These are phyloP conservation scores for Blumeria hordei DNA, from an alignment of 2,329 filamentous ascomycete genomes.

Conservation along the genomic window DNA sequence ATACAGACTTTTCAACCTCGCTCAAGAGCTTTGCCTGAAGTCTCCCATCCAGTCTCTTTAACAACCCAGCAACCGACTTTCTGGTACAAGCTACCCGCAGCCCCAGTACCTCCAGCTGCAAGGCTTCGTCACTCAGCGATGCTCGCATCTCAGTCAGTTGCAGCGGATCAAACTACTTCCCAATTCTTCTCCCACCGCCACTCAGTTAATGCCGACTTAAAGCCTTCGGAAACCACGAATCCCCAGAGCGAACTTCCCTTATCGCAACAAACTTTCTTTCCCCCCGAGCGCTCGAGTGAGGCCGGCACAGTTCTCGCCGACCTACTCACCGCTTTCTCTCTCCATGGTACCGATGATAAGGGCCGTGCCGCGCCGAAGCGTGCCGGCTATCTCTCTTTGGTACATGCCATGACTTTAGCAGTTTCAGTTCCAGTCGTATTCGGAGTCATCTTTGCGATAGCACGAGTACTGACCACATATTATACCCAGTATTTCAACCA, in stretches of 20 bases:
- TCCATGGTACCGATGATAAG: not conserved
- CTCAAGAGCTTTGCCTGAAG: conserved; percentile 17
- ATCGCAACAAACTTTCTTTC: conserved; percentile 19
- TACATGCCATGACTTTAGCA: too few species aligned
- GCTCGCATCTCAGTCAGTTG: conserved; percentile 25
- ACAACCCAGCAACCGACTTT: conserved; percentile 23
- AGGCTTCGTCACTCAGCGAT: conserved; percentile 36
- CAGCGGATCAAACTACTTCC: conserved; percentile 21
- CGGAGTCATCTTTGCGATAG: conserved; percentile 23
- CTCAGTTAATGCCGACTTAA: not conserved
- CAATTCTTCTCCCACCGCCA: conserved; percentile 23
- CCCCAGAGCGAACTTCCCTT: conserved; percentile 19
- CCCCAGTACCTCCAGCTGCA: conserved; percentile 41
- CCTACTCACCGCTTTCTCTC: conserved; percentile 7
- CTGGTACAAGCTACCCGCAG: conserved; percentile 44
- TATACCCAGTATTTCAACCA: too few species aligned
- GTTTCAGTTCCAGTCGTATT: not conserved
- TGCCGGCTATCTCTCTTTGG: too few species aligned
- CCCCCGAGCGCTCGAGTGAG: conserved; percentile 5
- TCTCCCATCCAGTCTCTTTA: conserved; percentile 11
- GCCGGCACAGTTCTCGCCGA: conserved; percentile 6
- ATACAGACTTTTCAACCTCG: conserved; percentile 28
- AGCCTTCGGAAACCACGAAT: not conserved
- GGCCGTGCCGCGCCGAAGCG: too few species aligned
- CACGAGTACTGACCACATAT: too few species aligned